Percentiles rank a stretch among this genome's conserved stretches.
These are phyloP conservation scores for Hymenochaete sp. DNA, from an alignment of 1,284 basidiomycete species.

Conservation along the genomic window DNA sequence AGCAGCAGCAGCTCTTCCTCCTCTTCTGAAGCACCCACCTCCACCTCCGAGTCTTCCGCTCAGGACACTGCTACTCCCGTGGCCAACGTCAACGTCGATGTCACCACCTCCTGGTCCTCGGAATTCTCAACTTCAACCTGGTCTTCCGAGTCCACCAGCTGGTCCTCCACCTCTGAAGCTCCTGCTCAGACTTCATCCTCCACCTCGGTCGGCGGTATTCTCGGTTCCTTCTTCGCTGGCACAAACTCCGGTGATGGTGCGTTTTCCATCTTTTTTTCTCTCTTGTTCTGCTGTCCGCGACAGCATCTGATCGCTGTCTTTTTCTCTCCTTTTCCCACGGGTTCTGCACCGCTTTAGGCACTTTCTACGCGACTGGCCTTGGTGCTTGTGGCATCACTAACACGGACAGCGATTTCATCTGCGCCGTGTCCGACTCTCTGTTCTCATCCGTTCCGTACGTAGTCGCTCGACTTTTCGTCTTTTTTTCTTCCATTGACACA, in stretches of 20 bases:
- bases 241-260: no score
- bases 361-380: slow-evolving; percentile 23
- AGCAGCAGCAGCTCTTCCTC: slow-evolving; percentile 1
- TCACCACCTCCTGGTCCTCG: background rate
- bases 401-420: slow-evolving; percentile 25
- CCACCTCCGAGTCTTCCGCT: slow-evolving; percentile 1
- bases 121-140: no score
- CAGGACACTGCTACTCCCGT: background rate
- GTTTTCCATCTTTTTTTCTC: no score
- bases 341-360: slow-evolving; percentile 5
- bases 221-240: background rate
- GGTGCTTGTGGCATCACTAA: slow-evolving; percentile 27
- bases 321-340: background rate
- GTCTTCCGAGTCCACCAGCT: background rate
- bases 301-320: no score
- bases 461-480: background rate
- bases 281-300: no score
- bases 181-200: background rate
- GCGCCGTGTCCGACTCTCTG: slow-evolving; percentile 32
- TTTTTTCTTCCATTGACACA: background rate
- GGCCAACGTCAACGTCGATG: background rate
- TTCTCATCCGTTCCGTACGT: slow-evolving; percentile 34
- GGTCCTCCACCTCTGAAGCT: background rate
- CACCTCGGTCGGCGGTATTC: background rate
- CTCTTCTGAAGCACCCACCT: background rate